phyloP scores from a whole-genome alignment of 2,329 filamentous ascomycete genomes.

The Ophiostoma triangulosporum region DNA sequence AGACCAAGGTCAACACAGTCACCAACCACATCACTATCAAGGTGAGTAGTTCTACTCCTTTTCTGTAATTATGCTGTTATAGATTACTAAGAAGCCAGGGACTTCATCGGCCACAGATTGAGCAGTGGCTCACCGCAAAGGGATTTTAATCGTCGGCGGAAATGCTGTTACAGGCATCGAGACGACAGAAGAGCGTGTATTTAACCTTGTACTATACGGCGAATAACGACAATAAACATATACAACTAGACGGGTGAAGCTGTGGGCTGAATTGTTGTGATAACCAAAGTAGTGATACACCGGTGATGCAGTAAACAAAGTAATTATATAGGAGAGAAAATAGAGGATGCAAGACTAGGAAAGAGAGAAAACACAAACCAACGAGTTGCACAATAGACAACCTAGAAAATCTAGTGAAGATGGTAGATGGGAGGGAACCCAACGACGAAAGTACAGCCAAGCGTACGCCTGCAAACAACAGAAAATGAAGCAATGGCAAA shows the following conservation, averaged over 20 bases:
- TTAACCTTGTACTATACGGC: not conserved
- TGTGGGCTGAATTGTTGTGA: not conserved
- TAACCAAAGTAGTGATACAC: not conserved
- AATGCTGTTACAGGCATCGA: not conserved
- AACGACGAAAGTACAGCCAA: not conserved
- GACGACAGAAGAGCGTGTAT: not conserved
- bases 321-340: not conserved
- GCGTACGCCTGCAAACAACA: not conserved
- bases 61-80: not conserved
- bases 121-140: not conserved
- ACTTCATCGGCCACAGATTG: not conserved
- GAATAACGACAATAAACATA: not conserved
- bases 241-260: no score
- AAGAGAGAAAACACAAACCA: not conserved
- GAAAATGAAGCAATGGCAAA: not conserved
- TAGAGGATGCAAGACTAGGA: not conserved
- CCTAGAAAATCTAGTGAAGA: not conserved
- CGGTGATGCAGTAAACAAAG: not conserved
- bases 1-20: constrained; percentile 39
- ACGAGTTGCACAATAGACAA: not conserved
- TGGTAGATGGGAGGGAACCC: not conserved
- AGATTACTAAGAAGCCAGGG: not conserved
- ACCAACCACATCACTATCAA: constrained; percentile 66
- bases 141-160: not conserved
- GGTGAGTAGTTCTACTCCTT: constrained; percentile 28